phyloP scores from a whole-genome alignment of 2,329 filamentous ascomycete species.

The Botrytis fragariae region DNA sequence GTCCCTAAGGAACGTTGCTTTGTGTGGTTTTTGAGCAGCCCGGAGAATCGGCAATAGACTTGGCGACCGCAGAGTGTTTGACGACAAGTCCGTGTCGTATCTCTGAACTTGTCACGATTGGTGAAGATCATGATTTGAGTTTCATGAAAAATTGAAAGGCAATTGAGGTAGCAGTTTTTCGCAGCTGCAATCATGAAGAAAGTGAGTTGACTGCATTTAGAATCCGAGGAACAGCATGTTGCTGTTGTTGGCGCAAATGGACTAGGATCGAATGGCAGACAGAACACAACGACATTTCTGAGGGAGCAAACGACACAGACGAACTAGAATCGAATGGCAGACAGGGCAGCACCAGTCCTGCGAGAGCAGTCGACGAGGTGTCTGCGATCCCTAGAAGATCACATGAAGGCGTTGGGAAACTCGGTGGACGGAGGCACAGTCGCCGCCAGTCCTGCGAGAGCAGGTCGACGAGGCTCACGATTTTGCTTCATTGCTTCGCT shows the following conservation, averaged over 20 bases:
- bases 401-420: not conserved
- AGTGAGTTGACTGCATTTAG: not conserved
- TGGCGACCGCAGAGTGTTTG: not conserved
- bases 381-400: not conserved
- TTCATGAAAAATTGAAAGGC: not conserved
- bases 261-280: not conserved
- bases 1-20: not conserved
- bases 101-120: rapidly evolving
- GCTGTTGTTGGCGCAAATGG: not conserved
- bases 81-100: not conserved
- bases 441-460: not conserved
- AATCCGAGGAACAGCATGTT: not conserved
- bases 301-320: not conserved
- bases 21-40: not conserved
- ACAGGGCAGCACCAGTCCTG: not conserved
- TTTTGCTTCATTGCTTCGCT: not conserved
- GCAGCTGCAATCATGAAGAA: not conserved
- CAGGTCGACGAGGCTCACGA: not conserved
- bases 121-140: not conserved
- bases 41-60: not conserved
- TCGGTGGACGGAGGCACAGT: not conserved
- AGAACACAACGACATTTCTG: not conserved
- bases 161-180: not conserved
- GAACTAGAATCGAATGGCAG: not conserved
- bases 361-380: not conserved